Base-by-base conservation (phyloP, 805 yeast species). In the Wickerhamiella occidentalis region DNA sequence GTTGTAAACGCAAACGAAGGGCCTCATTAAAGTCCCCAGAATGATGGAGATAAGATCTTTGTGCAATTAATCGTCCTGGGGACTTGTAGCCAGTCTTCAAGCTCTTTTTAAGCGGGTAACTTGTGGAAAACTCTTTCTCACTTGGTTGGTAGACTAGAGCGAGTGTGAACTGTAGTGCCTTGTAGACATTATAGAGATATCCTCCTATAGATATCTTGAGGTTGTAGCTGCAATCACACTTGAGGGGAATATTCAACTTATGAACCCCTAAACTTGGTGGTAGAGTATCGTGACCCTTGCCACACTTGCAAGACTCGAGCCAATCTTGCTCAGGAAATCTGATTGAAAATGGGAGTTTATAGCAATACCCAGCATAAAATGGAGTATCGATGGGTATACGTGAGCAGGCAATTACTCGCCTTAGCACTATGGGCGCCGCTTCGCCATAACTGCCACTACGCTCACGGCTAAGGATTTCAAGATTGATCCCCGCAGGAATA, bases 261-360 rank as follows among this genome's bases (percentile, higher is more conserved):
- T 21, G 19, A 6, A 13, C 13, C 13, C 28, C 15, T 21, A 44
- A 19, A 9, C 37, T 26, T 8, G 47, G 40, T 3, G 47, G 47
- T 9, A 44, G 22, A 3, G 26, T n/a, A 13, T 44, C 30, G 22
- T 44, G 47, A 19, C 47, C 47, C 22, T 23, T 15, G 21, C 47
- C 47, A n/a, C 47, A 44, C 30, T 44, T 44, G 47, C 47, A 44
- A 3, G 18, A 17, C 2, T 22, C 40, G 13, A 33, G 11, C 47
- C 47, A 44, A 15, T 44, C 38, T 19, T 30, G n/a, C 4, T 44
- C 25, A 8, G 47, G 47, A 17, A 44, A 44, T 23, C 23, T 35
- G n/a, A 44, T 30, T 7, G 30, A 12, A 12, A 44, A 44, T 15
- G 47, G 40, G 3, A 33, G 5, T 7, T 25, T n/a, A 23, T 44